Evolutionary conservation across 2,329 filamentous ascomycete genomes (phyloP), one percentile per base, ranked within the genome.

Genomic region (Penicillium hordei): DNA sequence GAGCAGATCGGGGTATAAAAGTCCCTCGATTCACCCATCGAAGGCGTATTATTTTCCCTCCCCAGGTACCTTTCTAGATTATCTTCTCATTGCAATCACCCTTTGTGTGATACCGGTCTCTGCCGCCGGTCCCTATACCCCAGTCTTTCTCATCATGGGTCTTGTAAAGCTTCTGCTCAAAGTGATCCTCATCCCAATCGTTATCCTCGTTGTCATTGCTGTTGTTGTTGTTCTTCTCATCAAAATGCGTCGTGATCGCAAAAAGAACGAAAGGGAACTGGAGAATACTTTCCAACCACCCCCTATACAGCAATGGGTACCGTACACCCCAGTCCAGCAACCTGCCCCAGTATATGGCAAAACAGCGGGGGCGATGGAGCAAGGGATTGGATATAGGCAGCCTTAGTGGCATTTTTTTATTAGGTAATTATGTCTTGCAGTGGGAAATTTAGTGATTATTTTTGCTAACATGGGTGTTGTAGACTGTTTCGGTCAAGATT

Each of bases 121-220:
- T 25, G 7, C 33, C 7, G 0, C 10, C 33, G 25, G 25, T 25
- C 5, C 13, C 10, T 17, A 15, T 13, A 38, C 27, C 3, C 23
- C 38, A 29, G 4, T 15, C 8, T n/a, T 42, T 21, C 5, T 33
- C 48, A 57, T 9, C 13, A 66, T 66, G 64, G 63, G 63, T 10
- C 55, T 65, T 38, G 4, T 64, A 15, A 65, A 60, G 40, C n/a
- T 65, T 13, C 49, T 66, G 9, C 61, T 65, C 43, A 66, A 66
- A 57, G 63, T 52, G 2, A 64, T 66, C 34, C 19, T 66, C 36
- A 60, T 66, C n/a, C 64, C 64, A 3, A 60, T 66, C 9, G 51
- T 59, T 19, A 17, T 58, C n/a, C 4, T 66, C 34, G 5, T 60
- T 23, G 55, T 63, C 17, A 44, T 65, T 25, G 48, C 29, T 15